Percentiles rank a stretch among this genome's conserved stretches.
These are phyloP conservation scores for Trypanosoma avium DNA, from an alignment of 208 protist genomes.

Conservation along the genomic window DNA sequence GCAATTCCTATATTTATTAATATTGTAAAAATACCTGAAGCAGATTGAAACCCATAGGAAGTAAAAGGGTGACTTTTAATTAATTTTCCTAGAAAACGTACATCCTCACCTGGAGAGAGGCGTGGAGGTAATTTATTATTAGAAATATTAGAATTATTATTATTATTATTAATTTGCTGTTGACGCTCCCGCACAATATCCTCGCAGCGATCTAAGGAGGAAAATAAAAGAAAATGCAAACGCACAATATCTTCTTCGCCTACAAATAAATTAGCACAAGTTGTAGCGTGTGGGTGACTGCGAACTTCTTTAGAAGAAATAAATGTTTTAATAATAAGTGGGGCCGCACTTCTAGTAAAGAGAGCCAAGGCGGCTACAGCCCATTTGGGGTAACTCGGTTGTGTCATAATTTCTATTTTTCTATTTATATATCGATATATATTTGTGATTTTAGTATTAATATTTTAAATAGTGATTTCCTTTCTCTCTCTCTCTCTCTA, in stretches of 20 bases:
- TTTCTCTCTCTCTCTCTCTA: conserved; percentile 6
- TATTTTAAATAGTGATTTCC: too few relatives aligned
- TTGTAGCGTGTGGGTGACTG: conserved; percentile 38
- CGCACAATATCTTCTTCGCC: conserved; percentile 70
- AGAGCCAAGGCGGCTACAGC: conserved; percentile 73
- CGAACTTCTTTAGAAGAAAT: conserved; percentile 55
- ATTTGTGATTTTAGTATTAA: too few relatives aligned
- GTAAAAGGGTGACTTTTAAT: conserved; percentile 58
- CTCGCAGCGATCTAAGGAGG: conserved; percentile 74
- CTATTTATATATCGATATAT: neutral
- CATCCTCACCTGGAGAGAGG: conserved; percentile 49
- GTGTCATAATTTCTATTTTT: conserved; percentile 9
- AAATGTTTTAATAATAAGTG: conserved; percentile 71
- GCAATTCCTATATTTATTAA: conserved; percentile 71
- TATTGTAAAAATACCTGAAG: conserved; percentile 64
- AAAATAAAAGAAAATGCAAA: conserved; percentile 79
- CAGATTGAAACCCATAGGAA: conserved; percentile 79
- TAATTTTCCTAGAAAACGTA: conserved; percentile 71
- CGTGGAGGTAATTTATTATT: neutral
- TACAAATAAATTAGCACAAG: conserved; percentile 72
- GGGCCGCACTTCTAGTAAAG: conserved; percentile 47
- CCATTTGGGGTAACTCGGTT: conserved; percentile 49
- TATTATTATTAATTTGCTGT: neutral
- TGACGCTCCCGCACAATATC: conserved; percentile 38
- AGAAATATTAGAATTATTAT: neutral